Evolutionary conservation across 1,139 yeast genomes (phyloP).

Genomic region (Protomyces arabidopsidicola): DNA sequence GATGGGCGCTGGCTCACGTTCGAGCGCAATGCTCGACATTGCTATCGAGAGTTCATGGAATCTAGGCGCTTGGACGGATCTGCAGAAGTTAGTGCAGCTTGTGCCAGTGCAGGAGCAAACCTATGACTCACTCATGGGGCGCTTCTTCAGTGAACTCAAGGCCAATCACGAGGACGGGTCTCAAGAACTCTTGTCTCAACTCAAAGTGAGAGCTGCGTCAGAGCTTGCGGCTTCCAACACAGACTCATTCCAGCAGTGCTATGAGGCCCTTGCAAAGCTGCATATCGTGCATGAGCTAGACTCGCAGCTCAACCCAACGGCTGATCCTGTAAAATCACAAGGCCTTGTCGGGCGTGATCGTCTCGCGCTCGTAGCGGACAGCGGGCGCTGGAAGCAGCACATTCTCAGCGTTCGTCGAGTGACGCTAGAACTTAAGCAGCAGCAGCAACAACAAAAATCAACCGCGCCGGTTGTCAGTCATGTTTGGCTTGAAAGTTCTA

Average conservation of each 20-base stretch:
- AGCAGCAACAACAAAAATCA: constrained; percentile 35
- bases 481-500: constrained; percentile 58
- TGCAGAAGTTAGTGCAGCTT: constrained; percentile 54
- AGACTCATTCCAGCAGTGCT: constrained; percentile 59
- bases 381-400: constrained; percentile 49
- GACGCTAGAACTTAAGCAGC: constrained; percentile 47
- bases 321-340: neutral
- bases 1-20: neutral
- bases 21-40: constrained; percentile 34
- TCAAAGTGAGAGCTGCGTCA: constrained; percentile 56
- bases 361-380: constrained; percentile 16
- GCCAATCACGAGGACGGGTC: constrained; percentile 41
- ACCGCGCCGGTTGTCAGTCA: constrained; percentile 45
- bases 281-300: constrained; percentile 69
- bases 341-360: constrained; percentile 30
- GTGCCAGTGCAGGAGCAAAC: constrained; percentile 43
- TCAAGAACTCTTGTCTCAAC: constrained; percentile 46
- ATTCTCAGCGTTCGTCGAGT: constrained; percentile 57
- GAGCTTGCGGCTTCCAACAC: constrained; percentile 58
- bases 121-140: constrained; percentile 64
- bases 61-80: constrained; percentile 52
- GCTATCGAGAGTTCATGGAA: constrained; percentile 74
- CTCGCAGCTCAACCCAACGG: neutral
- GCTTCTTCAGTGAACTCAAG: constrained; percentile 50
- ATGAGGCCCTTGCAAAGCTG: constrained; percentile 54